Evolutionary conservation across 176 grass and related monocot genomes (phyloP), one percentile per base, ranked within the genome.

Genomic region (Puya raimondii): DNA sequence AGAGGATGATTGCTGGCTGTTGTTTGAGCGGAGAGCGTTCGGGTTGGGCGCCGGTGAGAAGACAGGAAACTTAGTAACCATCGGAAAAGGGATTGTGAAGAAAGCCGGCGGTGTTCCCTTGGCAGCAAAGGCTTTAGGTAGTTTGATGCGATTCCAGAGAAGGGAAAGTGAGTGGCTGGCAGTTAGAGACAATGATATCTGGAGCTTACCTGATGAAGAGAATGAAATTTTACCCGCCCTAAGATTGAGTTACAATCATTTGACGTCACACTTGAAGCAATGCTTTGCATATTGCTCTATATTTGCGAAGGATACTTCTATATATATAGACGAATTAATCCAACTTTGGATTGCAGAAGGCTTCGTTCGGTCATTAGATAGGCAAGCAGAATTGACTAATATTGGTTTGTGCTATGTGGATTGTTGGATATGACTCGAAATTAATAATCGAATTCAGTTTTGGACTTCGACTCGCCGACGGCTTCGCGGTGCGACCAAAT

Each of bases 251-350:
- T 82, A 76, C 9, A 50, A 70, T 61, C 65, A 76, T 64, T 49
- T 82, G 61, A 4, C 20, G 2, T 9, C 11, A 13, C 54, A 65
- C 10, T 56, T 23, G 33, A 82, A 76, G 11, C 66, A 53, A 10
- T 82, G 80, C 42, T 82, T 76, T 76, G 65, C 72, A 50, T 70
- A 65, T 29, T 76, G 72, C 48, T 65, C 72, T 25, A 47, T 82
- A n/a, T 82, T 76, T 49, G 57, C 68, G 10, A 70, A 53, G 54
- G 56, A 65, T 72, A 0, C 14, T 10, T 47, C 2, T 2, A 66
- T 66, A 79, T 0, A 1, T 0, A 70, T 1, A 2, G 3, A 11
- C 1, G 1, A 4, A 11, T 72, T 79, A 13, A 50, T 47, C 48
- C 42, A 54, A 50, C 22, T 72, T n/a, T 79, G 77, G 77, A 79